Percentiles rank a stretch among this genome's conserved stretches.
phyloP scores from a whole-genome alignment of 164 flowering plant species.

The Houttuynia cordata region DNA sequence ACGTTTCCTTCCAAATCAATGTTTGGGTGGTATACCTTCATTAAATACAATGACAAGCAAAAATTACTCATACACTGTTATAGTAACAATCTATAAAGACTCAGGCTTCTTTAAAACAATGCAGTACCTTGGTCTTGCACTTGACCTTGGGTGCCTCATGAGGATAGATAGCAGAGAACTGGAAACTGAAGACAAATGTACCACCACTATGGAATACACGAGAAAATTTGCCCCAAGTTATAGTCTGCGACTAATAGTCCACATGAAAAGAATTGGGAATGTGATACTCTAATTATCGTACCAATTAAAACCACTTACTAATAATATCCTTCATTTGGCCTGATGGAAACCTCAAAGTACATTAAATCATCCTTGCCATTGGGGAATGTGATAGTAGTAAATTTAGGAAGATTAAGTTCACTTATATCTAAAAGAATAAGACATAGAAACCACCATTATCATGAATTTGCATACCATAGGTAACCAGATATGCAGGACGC shows the following conservation, averaged over 20 bases:
- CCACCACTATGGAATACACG: slow-evolving; percentile 35
- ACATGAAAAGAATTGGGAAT: neutral
- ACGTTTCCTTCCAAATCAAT: slow-evolving; percentile 81
- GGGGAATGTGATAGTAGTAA: slow-evolving; percentile 47
- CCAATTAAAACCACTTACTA: slow-evolving; percentile 23
- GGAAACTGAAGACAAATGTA: slow-evolving; percentile 46
- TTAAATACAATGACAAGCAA: neutral
- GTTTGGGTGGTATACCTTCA: slow-evolving; percentile 73
- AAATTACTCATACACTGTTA: neutral
- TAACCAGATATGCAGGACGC: neutral
- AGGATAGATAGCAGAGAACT: slow-evolving; percentile 56
- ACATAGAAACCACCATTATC: too few species aligned
- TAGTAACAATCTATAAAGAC: neutral
- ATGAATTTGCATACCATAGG: neutral
- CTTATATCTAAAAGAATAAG: slow-evolving; percentile 41
- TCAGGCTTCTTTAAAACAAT: slow-evolving; percentile 1
- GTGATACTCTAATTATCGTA: neutral
- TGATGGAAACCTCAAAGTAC: slow-evolving; percentile 59
- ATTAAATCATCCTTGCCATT: slow-evolving; percentile 64
- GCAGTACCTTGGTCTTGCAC: slow-evolving; percentile 65
- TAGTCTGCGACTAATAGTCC: neutral
- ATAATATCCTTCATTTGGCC: slow-evolving; percentile 69
- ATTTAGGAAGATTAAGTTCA: slow-evolving; percentile 55
- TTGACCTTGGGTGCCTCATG: slow-evolving; percentile 83
- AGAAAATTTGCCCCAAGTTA: neutral